Percentiles rank a stretch among this genome's conserved stretches.
These are phyloP conservation scores for Hypoxylon sp. DNA, from an alignment of 2,329 filamentous ascomycete genomes.

Conservation along the genomic window DNA sequence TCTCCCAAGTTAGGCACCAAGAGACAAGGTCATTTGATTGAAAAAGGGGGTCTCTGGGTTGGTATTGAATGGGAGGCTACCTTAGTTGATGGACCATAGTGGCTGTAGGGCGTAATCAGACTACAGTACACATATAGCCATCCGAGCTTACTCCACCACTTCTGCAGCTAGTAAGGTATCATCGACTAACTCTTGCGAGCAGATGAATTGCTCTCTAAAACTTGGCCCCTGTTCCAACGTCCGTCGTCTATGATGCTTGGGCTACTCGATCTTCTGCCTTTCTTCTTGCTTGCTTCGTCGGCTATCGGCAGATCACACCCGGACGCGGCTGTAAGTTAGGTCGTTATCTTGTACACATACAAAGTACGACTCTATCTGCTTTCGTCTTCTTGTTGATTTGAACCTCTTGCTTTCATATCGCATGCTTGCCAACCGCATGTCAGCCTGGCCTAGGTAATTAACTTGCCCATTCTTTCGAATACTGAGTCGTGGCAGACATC, in stretches of 20 bases:
- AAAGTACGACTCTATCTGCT: background rate
- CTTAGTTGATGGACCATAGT: background rate
- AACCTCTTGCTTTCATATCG: background rate
- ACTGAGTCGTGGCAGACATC: background rate
- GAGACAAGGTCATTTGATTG: too few species aligned
- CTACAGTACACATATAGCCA: background rate
- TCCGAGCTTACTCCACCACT: background rate
- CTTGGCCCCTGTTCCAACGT: background rate
- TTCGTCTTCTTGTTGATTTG: too few species aligned
- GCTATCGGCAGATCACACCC: background rate
- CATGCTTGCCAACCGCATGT: background rate
- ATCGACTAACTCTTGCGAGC: background rate
- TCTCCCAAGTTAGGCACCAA: too few species aligned
- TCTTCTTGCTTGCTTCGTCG: background rate
- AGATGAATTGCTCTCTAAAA: slow-evolving; percentile 7
- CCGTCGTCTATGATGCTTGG: background rate
- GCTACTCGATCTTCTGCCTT: background rate
- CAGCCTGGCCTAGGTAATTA: background rate
- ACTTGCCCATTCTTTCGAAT: background rate
- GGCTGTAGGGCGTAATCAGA: background rate
- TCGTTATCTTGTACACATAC: background rate
- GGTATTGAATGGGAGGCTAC: too few species aligned
- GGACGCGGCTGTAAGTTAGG: background rate
- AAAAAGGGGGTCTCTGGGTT: too few species aligned
- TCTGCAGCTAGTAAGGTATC: background rate